These are phyloP conservation scores for Tetrahymena borealis DNA, from an alignment of 73 alveolate genomes.

Conservation along the genomic window DNA sequence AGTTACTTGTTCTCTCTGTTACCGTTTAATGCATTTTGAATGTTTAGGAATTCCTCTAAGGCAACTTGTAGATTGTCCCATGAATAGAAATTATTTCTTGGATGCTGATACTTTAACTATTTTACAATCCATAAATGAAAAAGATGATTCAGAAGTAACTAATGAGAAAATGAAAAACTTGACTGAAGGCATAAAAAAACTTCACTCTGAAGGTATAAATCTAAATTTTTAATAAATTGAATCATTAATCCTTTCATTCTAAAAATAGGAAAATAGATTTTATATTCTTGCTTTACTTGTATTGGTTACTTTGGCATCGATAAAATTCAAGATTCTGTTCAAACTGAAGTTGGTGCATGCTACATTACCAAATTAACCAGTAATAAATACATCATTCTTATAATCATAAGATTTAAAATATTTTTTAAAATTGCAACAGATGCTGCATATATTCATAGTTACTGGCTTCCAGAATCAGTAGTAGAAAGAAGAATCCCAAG, in stretches of 20 bases:
- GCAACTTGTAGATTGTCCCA: slow-evolving; percentile 21
- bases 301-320: background rate
- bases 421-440: background rate
- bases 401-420: background rate
- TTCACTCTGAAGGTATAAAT: background rate
- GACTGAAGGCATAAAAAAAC: background rate
- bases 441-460: slow-evolving; percentile 37
- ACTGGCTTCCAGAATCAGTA: slow-evolving; percentile 26
- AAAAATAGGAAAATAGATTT: background rate
- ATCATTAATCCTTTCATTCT: background rate
- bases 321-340: background rate
- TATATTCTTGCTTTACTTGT: background rate
- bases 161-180: background rate
- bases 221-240: background rate
- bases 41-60: slow-evolving; percentile 40
- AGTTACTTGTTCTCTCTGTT: slow-evolving; percentile 10
- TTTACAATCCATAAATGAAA: background rate
- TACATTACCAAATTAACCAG: background rate
- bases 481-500: slow-evolving; percentile 16
- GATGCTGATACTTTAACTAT: background rate
- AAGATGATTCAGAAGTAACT: background rate
- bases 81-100: slow-evolving; percentile 10
- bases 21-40: slow-evolving; percentile 27
- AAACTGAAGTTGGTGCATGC: background rate
- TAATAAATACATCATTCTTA: background rate